Conservation (phyloP, 495 filamentous ascomycete genomes). For the Geoglossum glabrum region DNA sequence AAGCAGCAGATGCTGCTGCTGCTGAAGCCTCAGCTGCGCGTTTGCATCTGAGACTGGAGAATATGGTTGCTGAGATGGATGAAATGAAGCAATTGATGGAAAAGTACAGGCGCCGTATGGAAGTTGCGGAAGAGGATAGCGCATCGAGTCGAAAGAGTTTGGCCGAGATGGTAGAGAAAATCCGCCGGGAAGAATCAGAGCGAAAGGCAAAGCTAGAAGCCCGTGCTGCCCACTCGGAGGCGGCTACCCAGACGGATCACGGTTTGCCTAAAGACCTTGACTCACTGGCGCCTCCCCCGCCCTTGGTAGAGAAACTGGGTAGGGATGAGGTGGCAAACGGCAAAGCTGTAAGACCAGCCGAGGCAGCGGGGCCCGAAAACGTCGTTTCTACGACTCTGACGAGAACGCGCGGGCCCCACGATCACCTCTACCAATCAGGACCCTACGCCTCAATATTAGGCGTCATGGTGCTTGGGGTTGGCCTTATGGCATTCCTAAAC, state of each 20-base stretch:
- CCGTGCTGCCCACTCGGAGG: not conserved
- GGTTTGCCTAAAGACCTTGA: not conserved
- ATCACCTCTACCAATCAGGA: constrained; percentile 39
- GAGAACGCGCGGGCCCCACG: constrained; percentile 17
- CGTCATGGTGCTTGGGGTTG: constrained; percentile 75
- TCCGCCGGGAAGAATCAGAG: constrained; percentile 44
- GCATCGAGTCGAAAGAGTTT: constrained; percentile 47
- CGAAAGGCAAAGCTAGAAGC: constrained; percentile 14
- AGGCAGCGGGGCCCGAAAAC: constrained; percentile 21
- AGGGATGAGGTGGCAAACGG: constrained; percentile 12
- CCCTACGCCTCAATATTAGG: constrained; percentile 78
- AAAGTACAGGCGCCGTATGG: constrained; percentile 51
- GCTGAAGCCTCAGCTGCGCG: constrained; percentile 17
- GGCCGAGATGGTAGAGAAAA: constrained; percentile 72
- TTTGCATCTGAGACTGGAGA: constrained; percentile 56
- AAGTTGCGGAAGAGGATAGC: constrained; percentile 58
- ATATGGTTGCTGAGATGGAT: constrained; percentile 65
- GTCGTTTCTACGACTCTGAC: constrained; percentile 22
- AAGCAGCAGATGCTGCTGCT: constrained; percentile 20
- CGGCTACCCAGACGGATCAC: constrained; percentile 3
- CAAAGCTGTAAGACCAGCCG: constrained; percentile 12
- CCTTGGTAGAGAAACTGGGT: constrained; percentile 8
- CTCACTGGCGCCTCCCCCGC: not conserved
- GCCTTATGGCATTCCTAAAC: constrained; percentile 89
- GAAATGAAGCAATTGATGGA: constrained; percentile 66